A percentile compares a stretch with the other conserved stretches of the same genome.
These are phyloP conservation scores for Arthroderma sp. DNA, from an alignment of 2,329 filamentous ascomycete genomes.

Conservation along the genomic window DNA sequence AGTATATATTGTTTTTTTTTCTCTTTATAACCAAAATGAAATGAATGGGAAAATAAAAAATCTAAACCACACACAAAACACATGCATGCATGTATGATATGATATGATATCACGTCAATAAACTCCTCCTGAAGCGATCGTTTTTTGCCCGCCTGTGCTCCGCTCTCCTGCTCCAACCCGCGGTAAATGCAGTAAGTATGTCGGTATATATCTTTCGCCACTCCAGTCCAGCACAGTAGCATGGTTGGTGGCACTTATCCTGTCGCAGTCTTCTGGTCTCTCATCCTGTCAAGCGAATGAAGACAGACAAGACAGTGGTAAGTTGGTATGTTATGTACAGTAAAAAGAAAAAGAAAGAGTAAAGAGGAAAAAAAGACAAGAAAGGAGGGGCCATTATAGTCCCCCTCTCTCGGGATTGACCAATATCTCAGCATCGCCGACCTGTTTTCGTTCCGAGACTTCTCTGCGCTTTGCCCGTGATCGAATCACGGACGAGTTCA, in stretches of 20 bases:
- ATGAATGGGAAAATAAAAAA: not conserved
- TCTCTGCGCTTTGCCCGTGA: conserved; percentile 61
- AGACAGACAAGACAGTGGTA: not conserved
- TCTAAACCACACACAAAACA: not conserved
- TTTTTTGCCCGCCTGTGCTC: not conserved
- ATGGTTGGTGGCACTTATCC: not conserved
- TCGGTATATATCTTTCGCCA: not conserved
- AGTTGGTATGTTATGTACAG: not conserved
- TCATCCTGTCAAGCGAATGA: not conserved
- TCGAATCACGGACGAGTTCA: conserved; percentile 47
- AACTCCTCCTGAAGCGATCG: not conserved
- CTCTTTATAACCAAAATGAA: not conserved
- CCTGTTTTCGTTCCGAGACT: conserved; percentile 76
- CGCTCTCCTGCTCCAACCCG: not conserved
- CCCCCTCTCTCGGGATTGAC: conserved; percentile 43
- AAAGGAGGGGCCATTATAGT: not conserved
- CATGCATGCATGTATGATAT: not conserved
- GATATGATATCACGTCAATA: not conserved
- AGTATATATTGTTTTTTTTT: not conserved
- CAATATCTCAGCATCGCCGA: conserved; percentile 73
- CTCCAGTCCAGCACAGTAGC: not conserved
- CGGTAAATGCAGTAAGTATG: not conserved
- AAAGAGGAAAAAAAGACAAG: not conserved
- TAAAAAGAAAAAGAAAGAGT: not conserved
- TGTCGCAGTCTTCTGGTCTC: not conserved